Percentiles rank a stretch among this genome's conserved stretches.
Evolutionary conservation across 331 rosid genomes (phyloP).

Genomic region (Acacia concinna): DNA sequence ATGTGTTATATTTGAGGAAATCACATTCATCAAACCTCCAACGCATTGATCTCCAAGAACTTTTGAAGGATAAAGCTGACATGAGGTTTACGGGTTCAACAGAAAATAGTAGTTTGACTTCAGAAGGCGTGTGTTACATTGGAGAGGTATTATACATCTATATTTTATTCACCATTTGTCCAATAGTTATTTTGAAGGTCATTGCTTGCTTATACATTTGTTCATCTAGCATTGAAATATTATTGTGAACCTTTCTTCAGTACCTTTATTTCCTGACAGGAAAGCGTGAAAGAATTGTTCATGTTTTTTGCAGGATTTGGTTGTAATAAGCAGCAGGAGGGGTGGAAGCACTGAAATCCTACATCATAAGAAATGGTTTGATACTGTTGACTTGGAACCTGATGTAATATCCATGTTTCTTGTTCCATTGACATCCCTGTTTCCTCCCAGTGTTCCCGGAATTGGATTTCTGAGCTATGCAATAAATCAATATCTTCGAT

Average conservation of each 20-base stretch:
- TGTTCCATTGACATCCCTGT: conserved; percentile 75
- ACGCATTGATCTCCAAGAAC: conserved; percentile 59
- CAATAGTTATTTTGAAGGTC: neutral
- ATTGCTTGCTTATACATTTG: neutral
- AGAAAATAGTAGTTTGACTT: conserved; percentile 40
- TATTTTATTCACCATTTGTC: neutral
- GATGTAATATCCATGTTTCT: conserved; percentile 80
- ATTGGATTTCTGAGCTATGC: conserved; percentile 87
- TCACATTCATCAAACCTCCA: conserved; percentile 58
- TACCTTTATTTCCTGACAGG: neutral
- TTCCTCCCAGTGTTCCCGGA: conserved; percentile 72
- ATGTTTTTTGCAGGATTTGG: conserved; percentile 59
- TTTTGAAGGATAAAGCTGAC: conserved; percentile 63
- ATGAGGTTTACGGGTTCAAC: conserved; percentile 57
- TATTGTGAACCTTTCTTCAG: neutral
- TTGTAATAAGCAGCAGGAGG: conserved; percentile 56
- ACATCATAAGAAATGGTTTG: conserved; percentile 76
- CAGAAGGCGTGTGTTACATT: conserved; percentile 36
- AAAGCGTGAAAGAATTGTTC: neutral
- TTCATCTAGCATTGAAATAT: neutral
- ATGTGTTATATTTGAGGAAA: conserved; percentile 77
- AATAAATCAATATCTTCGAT: conserved; percentile 78
- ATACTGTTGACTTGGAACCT: conserved; percentile 69
- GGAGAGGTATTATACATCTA: conserved; percentile 49
- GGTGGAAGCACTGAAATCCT: conserved; percentile 64